Evolutionary conservation across 345 rosid genomes (phyloP).

Genomic region (Syzygium oleosum): DNA sequence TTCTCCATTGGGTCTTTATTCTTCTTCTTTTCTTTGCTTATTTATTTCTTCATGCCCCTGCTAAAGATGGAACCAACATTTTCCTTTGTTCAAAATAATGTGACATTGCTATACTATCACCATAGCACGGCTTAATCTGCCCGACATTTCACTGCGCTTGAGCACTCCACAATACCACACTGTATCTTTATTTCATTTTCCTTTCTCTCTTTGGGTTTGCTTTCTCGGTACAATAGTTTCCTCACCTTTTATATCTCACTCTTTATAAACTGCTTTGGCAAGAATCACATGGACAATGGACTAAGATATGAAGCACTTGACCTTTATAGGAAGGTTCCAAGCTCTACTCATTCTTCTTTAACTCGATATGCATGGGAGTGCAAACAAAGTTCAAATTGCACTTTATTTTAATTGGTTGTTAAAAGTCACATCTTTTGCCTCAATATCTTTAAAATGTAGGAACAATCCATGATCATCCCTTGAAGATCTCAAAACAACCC

Average conservation of each 20-base stretch:
- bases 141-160: background rate
- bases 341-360: background rate
- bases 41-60: background rate
- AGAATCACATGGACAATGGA: background rate
- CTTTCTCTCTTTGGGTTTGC: background rate
- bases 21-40: background rate
- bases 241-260: background rate
- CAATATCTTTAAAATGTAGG: background rate
- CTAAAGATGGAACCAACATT: background rate
- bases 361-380: background rate
- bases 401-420: background rate
- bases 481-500: background rate
- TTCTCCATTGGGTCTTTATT: background rate
- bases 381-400: background rate
- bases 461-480: background rate
- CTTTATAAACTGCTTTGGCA: background rate
- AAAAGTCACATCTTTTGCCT: background rate
- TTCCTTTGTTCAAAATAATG: background rate
- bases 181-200: background rate
- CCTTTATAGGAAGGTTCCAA: background rate
- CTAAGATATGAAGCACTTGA: background rate
- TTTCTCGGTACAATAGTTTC: background rate
- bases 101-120: background rate
- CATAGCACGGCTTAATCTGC: background rate
- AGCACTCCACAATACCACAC: background rate